Evolutionary conservation across 1,284 basidiomycete species (phyloP).

Genomic region (Pulveroboletus sp.): DNA sequence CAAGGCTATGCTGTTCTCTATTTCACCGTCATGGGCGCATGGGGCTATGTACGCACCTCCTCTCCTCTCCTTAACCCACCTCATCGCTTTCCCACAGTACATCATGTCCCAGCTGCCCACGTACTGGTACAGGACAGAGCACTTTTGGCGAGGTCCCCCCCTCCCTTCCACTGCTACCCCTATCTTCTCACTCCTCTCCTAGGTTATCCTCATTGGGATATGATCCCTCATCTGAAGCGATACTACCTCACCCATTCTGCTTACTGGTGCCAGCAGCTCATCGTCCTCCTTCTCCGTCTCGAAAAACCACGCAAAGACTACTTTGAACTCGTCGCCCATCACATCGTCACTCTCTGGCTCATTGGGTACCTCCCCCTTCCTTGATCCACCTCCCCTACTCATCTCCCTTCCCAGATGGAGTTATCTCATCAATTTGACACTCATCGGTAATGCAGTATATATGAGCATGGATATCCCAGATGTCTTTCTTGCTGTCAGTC

Average conservation of each 20-base stretch:
- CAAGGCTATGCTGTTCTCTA: conserved; percentile 88
- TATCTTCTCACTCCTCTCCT: background rate
- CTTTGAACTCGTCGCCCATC: conserved; percentile 81
- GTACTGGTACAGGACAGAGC: conserved; percentile 84
- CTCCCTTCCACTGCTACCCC: background rate
- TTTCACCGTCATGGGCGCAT: conserved; percentile 65
- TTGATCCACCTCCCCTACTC: background rate
- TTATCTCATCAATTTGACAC: conserved; percentile 78
- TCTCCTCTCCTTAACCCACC: background rate
- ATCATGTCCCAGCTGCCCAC: conserved; percentile 88
- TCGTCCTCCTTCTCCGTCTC: conserved; percentile 80
- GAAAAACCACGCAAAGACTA: conserved; percentile 96
- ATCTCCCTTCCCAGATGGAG: conserved; percentile 64
- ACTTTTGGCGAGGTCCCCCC: conserved; percentile 75
- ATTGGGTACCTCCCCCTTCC: conserved; percentile 60
- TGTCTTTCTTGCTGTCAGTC: conserved; percentile 75
- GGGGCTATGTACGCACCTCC: conserved; percentile 67
- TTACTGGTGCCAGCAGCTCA: conserved; percentile 94
- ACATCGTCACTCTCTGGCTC: conserved; percentile 94
- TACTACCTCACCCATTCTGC: conserved; percentile 91
- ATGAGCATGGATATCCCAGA: conserved; percentile 98
- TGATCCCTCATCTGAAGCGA: conserved; percentile 81
- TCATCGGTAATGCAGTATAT: conserved; percentile 91
- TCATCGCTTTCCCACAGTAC: conserved; percentile 39
- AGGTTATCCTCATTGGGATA: conserved; percentile 89